These are phyloP conservation scores for Pholiota adiposa DNA, from an alignment of 1,284 basidiomycete genomes.

Conservation along the genomic window DNA sequence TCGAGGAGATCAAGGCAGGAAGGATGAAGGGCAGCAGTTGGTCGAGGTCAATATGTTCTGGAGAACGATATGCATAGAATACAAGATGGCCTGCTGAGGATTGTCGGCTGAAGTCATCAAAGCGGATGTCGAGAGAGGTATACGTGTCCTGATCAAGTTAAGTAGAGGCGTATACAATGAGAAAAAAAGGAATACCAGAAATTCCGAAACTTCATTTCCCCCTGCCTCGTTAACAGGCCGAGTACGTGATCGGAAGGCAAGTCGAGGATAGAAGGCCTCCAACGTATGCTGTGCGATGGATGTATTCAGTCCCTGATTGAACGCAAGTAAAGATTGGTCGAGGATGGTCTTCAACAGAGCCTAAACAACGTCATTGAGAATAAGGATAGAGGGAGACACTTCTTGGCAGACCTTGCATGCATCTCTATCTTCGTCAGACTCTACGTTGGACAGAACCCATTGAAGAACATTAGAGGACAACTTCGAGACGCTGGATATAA, in stretches of 20 bases:
- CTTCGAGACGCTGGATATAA: slow-evolving; percentile 39
- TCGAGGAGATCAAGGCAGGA: slow-evolving; percentile 49
- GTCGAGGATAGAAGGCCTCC: slow-evolving; percentile 48
- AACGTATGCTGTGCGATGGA: slow-evolving; percentile 53
- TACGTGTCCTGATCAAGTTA: slow-evolving; percentile 29
- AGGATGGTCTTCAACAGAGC: slow-evolving; percentile 44
- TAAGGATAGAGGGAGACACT: not conserved
- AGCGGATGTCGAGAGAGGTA: slow-evolving; percentile 24
- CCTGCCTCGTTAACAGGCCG: slow-evolving; percentile 43
- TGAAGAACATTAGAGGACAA: slow-evolving; percentile 32
- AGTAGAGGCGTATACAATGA: not conserved
- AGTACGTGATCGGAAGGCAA: slow-evolving; percentile 37
- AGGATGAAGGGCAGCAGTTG: slow-evolving; percentile 42
- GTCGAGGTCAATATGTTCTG: slow-evolving; percentile 24
- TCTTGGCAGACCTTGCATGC: slow-evolving; percentile 31
- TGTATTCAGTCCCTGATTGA: slow-evolving; percentile 43
- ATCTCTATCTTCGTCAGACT: slow-evolving; percentile 24
- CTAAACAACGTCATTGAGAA: slow-evolving; percentile 32
- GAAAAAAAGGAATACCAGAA: slow-evolving; percentile 36
- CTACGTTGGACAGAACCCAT: slow-evolving; percentile 34
- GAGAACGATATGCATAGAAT: slow-evolving; percentile 49
- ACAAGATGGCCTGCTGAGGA: slow-evolving; percentile 45
- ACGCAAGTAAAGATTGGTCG: slow-evolving; percentile 42
- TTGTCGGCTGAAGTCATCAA: slow-evolving; percentile 17
- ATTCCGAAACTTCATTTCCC: slow-evolving; percentile 37